Evolutionary conservation across 2,329 filamentous ascomycete genomes (phyloP).

Genomic region (Gremmenia infestans): DNA sequence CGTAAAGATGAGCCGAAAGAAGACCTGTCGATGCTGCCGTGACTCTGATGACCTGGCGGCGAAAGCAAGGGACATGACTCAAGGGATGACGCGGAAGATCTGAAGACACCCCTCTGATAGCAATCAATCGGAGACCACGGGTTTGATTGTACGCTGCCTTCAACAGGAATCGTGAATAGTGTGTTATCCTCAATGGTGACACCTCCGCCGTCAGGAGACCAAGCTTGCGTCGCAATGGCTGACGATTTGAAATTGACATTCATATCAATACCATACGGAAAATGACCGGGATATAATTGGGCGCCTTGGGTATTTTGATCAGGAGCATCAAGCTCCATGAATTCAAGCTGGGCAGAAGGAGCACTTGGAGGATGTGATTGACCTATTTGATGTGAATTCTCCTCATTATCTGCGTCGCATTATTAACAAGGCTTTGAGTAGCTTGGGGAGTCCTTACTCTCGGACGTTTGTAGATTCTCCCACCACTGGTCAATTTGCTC

Average conservation of each 20-base stretch:
- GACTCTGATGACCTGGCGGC: constrained; percentile 1
- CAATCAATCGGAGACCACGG: neutral
- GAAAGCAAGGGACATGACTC: constrained; percentile 8
- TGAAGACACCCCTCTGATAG: neutral
- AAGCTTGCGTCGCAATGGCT: neutral
- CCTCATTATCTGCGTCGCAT: neutral
- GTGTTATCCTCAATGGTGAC: neutral
- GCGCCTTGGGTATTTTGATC: neutral
- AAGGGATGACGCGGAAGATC: constrained; percentile 5
- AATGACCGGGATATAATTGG: neutral
- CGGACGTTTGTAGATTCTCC: neutral
- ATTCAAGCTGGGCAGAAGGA: neutral
- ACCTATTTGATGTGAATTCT: neutral
- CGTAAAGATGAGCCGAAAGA: constrained; percentile 12
- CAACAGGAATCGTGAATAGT: neutral
- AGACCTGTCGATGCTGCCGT: constrained; percentile 3
- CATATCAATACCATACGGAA: neutral
- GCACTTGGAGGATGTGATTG: neutral
- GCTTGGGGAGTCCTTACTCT: constrained; percentile 3
- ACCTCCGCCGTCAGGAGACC: neutral
- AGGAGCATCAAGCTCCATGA: neutral
- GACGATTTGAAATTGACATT: neutral
- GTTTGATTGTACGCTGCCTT: neutral
- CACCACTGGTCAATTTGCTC: constrained; percentile 19
- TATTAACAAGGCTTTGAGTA: neutral